Percentiles rank a stretch among this genome's conserved stretches.
Conservation (phyloP, 148 eudicot species). For the Rhododendron molle region DNA sequence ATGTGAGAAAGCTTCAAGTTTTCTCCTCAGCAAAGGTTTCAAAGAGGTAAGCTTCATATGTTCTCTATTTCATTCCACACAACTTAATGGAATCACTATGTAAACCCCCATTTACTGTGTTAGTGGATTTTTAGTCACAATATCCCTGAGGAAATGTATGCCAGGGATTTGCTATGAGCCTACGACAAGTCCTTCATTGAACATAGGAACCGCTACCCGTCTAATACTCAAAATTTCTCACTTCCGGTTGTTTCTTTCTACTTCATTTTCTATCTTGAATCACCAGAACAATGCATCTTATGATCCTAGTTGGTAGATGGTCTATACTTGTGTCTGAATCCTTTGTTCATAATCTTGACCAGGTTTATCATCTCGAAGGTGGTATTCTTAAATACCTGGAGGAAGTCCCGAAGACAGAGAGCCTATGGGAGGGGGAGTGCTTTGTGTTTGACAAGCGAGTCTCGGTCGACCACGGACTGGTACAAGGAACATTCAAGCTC, state of each 20-base stretch:
- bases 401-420: constrained; percentile 72
- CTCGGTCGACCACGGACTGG: constrained; percentile 89
- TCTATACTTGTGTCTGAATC: not conserved
- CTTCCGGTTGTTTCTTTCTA: not conserved
- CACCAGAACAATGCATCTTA: not conserved
- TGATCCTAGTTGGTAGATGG: not conserved
- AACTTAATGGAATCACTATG: not conserved
- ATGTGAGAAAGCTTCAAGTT: constrained; percentile 97
- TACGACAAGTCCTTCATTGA: not conserved
- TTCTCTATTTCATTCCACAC: not conserved
- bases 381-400: constrained; percentile 90
- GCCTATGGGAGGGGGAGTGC: constrained; percentile 98
- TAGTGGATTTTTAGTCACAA: not conserved
- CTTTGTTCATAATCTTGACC: not conserved
- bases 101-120: not conserved
- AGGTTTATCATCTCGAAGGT: constrained; percentile 94
- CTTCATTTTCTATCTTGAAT: not conserved
- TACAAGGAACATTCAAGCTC: constrained; percentile 77
- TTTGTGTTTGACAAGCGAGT: constrained; percentile 97
- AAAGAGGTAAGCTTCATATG: constrained; percentile 51
- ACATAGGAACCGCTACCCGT: not conserved
- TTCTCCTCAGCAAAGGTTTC: constrained; percentile 84
- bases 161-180: not conserved
- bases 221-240: not conserved
- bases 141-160: not conserved